phyloP scores from a whole-genome alignment of 106 monocot genomes.

The Allium sativum region DNA sequence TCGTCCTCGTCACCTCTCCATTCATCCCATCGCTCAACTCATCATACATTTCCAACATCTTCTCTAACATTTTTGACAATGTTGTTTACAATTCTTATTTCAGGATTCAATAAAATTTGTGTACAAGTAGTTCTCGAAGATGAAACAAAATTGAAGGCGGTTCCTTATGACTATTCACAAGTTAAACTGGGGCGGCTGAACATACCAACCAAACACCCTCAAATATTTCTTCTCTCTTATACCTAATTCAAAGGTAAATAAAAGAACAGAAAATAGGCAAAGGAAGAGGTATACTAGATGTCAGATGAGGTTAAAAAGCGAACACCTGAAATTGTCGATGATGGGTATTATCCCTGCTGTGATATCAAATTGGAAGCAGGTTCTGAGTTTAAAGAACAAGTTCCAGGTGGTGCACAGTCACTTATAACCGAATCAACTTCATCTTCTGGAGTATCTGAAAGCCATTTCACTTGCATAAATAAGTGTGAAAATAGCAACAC shows the following conservation, averaged over 20 bases:
- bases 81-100: too few species aligned
- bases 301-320: constrained; percentile 20
- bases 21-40: not conserved
- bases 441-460: constrained; percentile 1
- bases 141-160: too few species aligned
- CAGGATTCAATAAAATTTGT: too few species aligned
- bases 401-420: not conserved
- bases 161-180: too few species aligned
- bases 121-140: too few species aligned
- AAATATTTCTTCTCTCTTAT: too few species aligned
- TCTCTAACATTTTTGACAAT: too few species aligned
- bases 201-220: too few species aligned
- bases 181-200: too few species aligned
- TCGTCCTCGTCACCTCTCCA: not conserved
- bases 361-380: constrained; percentile 19
- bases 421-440: constrained; percentile 7
- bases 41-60: not conserved
- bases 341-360: constrained; percentile 37
- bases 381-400: not conserved
- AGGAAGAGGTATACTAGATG: constrained; percentile 35
- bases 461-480: not conserved
- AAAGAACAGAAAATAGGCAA: too few species aligned
- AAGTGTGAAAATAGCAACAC: not conserved
- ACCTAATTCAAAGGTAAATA: too few species aligned
- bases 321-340: not conserved